Evolutionary conservation across 2,329 filamentous ascomycete species (phyloP).

Genomic region (Aspergillus floridensis): DNA sequence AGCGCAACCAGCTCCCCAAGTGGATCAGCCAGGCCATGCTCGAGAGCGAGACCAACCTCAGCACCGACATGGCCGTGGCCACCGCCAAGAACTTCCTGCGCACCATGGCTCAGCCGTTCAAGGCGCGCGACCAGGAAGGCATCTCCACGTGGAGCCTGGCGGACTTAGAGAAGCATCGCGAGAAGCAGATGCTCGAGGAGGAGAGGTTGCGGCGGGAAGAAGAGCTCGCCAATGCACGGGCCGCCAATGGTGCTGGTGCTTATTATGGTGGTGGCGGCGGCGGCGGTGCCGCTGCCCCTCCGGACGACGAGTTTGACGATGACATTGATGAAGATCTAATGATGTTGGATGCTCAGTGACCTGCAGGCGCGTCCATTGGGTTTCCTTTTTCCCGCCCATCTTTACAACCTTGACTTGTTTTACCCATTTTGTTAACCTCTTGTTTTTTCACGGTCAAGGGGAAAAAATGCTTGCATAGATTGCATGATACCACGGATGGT

Average conservation of each 20-base stretch:
- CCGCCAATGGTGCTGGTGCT: slow-evolving; percentile 23
- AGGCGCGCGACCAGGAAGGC: slow-evolving; percentile 78
- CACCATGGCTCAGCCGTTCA: slow-evolving; percentile 89
- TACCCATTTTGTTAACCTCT: slow-evolving; percentile 6
- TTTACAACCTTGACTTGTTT: slow-evolving; percentile 5
- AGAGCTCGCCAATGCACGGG: slow-evolving; percentile 29
- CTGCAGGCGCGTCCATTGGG: background rate
- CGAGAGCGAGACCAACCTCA: slow-evolving; percentile 83
- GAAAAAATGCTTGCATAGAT: slow-evolving; percentile 18
- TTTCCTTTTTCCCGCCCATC: background rate
- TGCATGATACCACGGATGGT: slow-evolving; percentile 24
- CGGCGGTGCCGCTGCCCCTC: slow-evolving; percentile 13
- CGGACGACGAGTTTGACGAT: slow-evolving; percentile 40
- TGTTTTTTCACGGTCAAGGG: slow-evolving; percentile 12
- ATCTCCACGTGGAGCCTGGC: slow-evolving; percentile 86
- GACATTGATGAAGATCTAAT: slow-evolving; percentile 45
- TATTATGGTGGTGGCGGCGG: slow-evolving; percentile 20
- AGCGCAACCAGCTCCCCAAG: slow-evolving; percentile 83
- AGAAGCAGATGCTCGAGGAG: slow-evolving; percentile 68
- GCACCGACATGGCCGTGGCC: slow-evolving; percentile 91
- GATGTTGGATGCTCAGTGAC: slow-evolving; percentile 39
- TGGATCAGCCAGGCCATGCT: slow-evolving; percentile 91
- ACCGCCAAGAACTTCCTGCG: slow-evolving; percentile 84
- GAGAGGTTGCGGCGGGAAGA: slow-evolving; percentile 62
- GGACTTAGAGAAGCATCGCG: slow-evolving; percentile 68